Percentiles rank a stretch among this genome's conserved stretches.
Evolutionary conservation across 1,284 basidiomycete genomes (phyloP).

Genomic region (Calocybe gambosa): DNA sequence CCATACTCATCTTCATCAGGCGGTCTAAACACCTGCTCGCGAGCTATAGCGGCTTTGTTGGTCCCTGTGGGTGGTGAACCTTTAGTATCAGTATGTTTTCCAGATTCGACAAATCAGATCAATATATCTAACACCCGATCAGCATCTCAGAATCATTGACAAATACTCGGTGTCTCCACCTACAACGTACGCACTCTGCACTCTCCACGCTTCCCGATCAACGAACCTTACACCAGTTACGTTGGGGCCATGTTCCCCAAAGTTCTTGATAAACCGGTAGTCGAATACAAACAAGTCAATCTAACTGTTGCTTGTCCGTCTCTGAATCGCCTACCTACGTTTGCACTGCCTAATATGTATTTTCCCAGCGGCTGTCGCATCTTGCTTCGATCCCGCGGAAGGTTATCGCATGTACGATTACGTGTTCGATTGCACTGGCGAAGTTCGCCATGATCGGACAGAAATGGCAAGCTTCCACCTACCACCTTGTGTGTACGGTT

Average conservation of each 20-base stretch:
- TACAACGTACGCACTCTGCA: conserved; percentile 64
- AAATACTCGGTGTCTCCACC: conserved; percentile 80
- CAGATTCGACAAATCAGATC: conserved; percentile 7
- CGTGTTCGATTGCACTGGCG: conserved; percentile 80
- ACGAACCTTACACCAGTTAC: conserved; percentile 45
- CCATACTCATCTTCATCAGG: conserved; percentile 34
- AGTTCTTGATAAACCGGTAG: conserved; percentile 56
- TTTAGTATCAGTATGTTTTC: conserved; percentile 62
- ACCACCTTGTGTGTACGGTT: conserved; percentile 7
- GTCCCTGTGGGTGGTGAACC: conserved; percentile 59
- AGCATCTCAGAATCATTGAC: conserved; percentile 79
- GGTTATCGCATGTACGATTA: conserved; percentile 62
- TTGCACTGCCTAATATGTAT: conserved; percentile 7
- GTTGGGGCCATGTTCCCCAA: conserved; percentile 73
- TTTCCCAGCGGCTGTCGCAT: conserved; percentile 51
- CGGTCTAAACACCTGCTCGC: conserved; percentile 71
- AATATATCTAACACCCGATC: conserved; percentile 12
- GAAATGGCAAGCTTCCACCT: conserved; percentile 51
- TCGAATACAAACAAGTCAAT: conserved; percentile 84
- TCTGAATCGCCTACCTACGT: conserved; percentile 2
- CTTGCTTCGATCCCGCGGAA: conserved; percentile 63
- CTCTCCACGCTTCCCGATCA: neutral
- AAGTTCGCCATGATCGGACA: conserved; percentile 71
- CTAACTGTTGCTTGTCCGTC: conserved; percentile 62
- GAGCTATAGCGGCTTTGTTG: conserved; percentile 57